phyloP scores from a whole-genome alignment of 176 grass and related monocot genomes.

The Triticum urartu region DNA sequence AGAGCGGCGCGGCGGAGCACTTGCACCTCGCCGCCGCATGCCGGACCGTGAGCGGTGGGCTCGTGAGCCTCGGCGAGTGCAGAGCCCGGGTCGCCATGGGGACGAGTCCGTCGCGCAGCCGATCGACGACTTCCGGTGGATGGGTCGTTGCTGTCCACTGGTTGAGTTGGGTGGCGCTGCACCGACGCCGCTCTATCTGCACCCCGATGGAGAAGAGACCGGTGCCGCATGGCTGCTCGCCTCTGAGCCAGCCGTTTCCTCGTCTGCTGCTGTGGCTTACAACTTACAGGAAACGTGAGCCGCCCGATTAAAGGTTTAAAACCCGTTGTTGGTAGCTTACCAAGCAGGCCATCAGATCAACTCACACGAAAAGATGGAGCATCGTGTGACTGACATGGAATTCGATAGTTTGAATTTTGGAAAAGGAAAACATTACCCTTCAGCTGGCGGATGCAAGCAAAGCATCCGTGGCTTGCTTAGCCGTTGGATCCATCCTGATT shows the following conservation, averaged over 20 bases:
- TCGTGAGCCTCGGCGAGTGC: constrained; percentile 20
- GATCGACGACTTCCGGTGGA: background rate
- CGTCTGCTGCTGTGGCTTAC: background rate
- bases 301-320: background rate
- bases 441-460: too few species aligned
- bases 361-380: too few species aligned
- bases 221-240: background rate
- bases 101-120: background rate
- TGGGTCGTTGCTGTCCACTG: constrained; percentile 31
- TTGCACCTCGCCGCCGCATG: constrained; percentile 22
- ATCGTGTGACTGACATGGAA: too few species aligned
- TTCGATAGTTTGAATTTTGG: too few species aligned
- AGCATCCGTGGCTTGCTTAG: too few species aligned
- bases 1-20: constrained; percentile 25
- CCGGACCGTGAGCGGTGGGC: background rate
- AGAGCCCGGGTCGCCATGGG: constrained; percentile 45
- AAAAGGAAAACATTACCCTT: too few species aligned
- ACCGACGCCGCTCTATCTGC: constrained; percentile 41
- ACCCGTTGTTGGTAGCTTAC: background rate
- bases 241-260: constrained; percentile 26
- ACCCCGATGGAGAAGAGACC: background rate
- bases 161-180: constrained; percentile 42
- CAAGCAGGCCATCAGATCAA: background rate
- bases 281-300: background rate
- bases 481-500: too few species aligned